A percentile compares a stretch with the other conserved stretches of the same genome.
These are phyloP conservation scores for Penicillium cinerascens DNA, from an alignment of 495 filamentous ascomycete species.

Conservation along the genomic window DNA sequence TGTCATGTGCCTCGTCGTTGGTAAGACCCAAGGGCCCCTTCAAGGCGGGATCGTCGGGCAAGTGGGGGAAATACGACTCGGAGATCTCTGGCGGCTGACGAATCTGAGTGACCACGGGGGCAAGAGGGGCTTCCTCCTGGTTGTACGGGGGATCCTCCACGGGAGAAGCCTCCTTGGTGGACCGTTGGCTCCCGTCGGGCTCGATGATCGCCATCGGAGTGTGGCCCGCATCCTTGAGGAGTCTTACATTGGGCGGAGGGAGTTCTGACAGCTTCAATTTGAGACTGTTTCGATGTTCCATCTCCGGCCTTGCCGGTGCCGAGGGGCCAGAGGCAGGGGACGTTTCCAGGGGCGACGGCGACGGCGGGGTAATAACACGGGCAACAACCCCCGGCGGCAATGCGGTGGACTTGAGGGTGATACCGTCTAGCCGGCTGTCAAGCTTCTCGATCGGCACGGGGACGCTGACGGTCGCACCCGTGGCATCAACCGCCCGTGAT, in stretches of 20 bases:
- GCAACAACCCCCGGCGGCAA: constrained; percentile 42
- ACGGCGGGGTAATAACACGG: constrained; percentile 45
- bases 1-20: constrained; percentile 42
- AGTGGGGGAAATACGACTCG: constrained; percentile 42
- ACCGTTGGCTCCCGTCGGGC: constrained; percentile 29
- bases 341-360: constrained; percentile 32
- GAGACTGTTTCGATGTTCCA: constrained; percentile 35
- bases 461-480: constrained; percentile 18
- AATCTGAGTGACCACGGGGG: constrained; percentile 26
- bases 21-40: constrained; percentile 43
- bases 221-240: constrained; percentile 44
- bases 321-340: constrained; percentile 24
- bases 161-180: constrained; percentile 27
- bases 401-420: constrained; percentile 46
- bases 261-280: constrained; percentile 44
- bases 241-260: constrained; percentile 34
- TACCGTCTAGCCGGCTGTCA: constrained; percentile 47
- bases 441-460: constrained; percentile 48
- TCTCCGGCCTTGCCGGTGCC: constrained; percentile 21
- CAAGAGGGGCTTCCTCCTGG: constrained; percentile 29
- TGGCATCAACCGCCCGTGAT: constrained; percentile 23
- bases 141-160: constrained; percentile 11
- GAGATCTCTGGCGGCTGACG: constrained; percentile 37
- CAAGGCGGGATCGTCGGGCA: constrained; percentile 44
- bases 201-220: constrained; percentile 48